Evolutionary conservation across 1,284 basidiomycete species (phyloP).

Genomic region (Leccinum insolens): DNA sequence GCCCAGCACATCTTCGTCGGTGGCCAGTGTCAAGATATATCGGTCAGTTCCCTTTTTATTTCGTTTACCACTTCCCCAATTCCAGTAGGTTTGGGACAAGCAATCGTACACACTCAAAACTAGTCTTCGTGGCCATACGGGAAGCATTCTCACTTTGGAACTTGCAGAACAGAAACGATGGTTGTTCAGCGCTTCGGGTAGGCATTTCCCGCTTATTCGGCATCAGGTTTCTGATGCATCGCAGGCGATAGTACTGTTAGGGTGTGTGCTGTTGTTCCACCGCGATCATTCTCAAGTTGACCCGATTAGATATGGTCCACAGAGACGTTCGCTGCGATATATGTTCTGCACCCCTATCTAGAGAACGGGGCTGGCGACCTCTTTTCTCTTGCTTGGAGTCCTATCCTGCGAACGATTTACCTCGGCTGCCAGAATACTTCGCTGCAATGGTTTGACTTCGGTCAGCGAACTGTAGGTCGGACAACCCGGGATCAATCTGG

Average conservation of each 20-base stretch:
- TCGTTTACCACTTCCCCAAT: conserved; percentile 7
- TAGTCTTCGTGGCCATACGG: conserved; percentile 84
- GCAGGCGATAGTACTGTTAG: conserved; percentile 84
- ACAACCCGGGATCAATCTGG: conserved; percentile 39
- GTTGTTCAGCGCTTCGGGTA: conserved; percentile 85
- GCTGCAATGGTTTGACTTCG: conserved; percentile 82
- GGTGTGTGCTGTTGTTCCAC: conserved; percentile 43
- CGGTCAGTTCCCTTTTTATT: conserved; percentile 14
- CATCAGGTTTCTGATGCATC: conserved; percentile 9
- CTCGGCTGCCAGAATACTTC: conserved; percentile 92
- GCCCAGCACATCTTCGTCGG: conserved; percentile 81
- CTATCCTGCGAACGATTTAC: conserved; percentile 73
- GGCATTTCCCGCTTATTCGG: conserved; percentile 22
- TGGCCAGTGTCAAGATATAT: conserved; percentile 77
- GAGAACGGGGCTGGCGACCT: conserved; percentile 89
- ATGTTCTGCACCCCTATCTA: conserved; percentile 81
- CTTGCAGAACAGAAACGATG: conserved; percentile 77
- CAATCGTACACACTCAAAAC: conserved; percentile 67
- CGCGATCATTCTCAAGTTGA: conserved; percentile 4
- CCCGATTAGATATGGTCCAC: conserved; percentile 78
- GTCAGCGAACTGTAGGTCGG: conserved; percentile 20
- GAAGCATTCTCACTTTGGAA: conserved; percentile 83
- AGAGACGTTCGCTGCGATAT: conserved; percentile 68
- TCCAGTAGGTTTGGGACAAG: conserved; percentile 79
- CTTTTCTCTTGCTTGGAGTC: conserved; percentile 85